These are phyloP conservation scores for Prunella vulgaris DNA, from an alignment of 257 asterid species.

Conservation along the genomic window DNA sequence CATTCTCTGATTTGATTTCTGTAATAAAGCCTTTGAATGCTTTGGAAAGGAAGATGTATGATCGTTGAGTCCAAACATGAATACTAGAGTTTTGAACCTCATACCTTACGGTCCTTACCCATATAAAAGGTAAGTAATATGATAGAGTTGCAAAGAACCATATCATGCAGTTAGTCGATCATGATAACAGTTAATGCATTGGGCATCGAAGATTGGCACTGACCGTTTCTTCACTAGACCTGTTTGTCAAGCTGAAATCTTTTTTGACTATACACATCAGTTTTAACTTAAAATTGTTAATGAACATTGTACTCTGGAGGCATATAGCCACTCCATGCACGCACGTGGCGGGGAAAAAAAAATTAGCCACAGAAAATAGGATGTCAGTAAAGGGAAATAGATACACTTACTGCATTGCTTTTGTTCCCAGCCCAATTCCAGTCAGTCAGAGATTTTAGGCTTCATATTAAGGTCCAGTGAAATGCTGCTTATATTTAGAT, in stretches of 20 bases:
- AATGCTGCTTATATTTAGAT: conserved; percentile 16
- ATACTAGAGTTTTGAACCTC: too few relatives aligned
- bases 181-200: too few relatives aligned
- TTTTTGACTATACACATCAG: conserved; percentile 9
- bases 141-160: too few relatives aligned
- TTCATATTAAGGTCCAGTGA: conserved; percentile 22
- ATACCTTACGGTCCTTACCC: too few relatives aligned
- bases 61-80: too few relatives aligned
- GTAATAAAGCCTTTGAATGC: not conserved
- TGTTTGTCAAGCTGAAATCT: too few relatives aligned
- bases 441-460: conserved; percentile 24
- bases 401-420: not conserved
- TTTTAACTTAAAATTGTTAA: conserved; percentile 11
- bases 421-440: not conserved
- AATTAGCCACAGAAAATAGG: not conserved
- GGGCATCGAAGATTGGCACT: not conserved
- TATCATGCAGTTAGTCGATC: too few relatives aligned
- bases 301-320: conserved; percentile 17
- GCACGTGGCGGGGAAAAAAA: not conserved
- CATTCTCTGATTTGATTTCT: not conserved
- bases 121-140: too few relatives aligned
- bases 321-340: conserved; percentile 9
- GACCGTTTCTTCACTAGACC: too few relatives aligned
- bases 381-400: not conserved
- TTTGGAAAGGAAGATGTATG: too few relatives aligned